Conservation (phyloP, 1,284 basidiomycete genomes). For the Volvariella surrecta region DNA sequence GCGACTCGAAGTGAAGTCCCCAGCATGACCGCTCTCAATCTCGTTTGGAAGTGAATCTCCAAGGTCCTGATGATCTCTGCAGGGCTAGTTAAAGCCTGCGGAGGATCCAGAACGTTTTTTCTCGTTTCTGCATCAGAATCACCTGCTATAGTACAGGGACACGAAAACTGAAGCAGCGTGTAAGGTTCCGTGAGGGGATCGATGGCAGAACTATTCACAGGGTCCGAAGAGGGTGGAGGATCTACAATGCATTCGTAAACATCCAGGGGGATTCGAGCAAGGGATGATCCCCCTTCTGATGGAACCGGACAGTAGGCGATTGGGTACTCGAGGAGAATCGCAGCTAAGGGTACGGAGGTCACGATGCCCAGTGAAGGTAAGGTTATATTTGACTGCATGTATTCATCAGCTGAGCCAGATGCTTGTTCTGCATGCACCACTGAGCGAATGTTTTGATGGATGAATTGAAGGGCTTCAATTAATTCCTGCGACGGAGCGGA, state of each 20-base stretch:
- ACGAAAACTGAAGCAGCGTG: constrained; percentile 18
- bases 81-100: neutral
- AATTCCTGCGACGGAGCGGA: constrained; percentile 9
- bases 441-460: constrained; percentile 7
- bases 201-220: neutral
- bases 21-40: neutral
- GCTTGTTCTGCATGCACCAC: neutral
- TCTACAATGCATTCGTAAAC: constrained; percentile 33
- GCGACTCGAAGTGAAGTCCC: constrained; percentile 12
- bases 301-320: constrained; percentile 41
- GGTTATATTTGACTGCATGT: constrained; percentile 13
- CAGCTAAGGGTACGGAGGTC: constrained; percentile 36
- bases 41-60: neutral
- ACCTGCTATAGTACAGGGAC: constrained; percentile 12
- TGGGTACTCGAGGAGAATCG: constrained; percentile 47
- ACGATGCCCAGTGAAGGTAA: constrained; percentile 18
- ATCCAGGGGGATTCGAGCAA: constrained; percentile 33
- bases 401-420: neutral
- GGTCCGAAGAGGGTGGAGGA: neutral
- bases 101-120: too few relatives aligned
- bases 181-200: constrained; percentile 4
- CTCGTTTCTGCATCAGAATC: too few relatives aligned
- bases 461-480: constrained; percentile 7
- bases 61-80: neutral
- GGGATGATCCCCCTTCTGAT: constrained; percentile 24